Base-by-base conservation (phyloP, 176 grass and related monocot genomes). In the Aegilops longissima region DNA sequence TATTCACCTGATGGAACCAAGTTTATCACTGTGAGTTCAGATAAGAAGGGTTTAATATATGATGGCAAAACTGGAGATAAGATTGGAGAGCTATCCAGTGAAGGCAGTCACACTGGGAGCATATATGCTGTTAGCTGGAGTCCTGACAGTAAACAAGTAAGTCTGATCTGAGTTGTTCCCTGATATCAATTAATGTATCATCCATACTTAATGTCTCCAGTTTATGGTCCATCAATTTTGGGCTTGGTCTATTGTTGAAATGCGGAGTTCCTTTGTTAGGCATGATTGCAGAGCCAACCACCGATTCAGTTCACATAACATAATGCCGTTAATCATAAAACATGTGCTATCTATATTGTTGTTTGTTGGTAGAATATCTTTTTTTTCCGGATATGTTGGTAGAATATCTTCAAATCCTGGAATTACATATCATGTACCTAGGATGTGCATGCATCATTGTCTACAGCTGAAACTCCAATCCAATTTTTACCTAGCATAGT, bases 91-190 rank as follows among this genome's bases (percentile, higher is more conserved):
- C 68, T 99, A 65, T 88, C 92, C 67, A 85, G 45, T 67, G 87
- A 94, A 93, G 88, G 72, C 38, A 59, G 87, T 63, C 97, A 99
- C 83, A 99, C 88, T 14, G 97, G 97, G 64, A 96, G 94, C 83
- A 96, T 99, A 82, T 99, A 99, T 87, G 94, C 97, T 84, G 84
- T 93, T 88, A 96, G 90, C 91, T 99, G 97, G 97, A 99, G 92
- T 86, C 85, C 92, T 72, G 94, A 99, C 81, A 96, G 97, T 81
- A 96, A 96, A 94, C 92, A 99, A 80, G 97, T 99, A 91, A 86
- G 76, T 82, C 78, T 80, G 9, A 62, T 66, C 68, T 78, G 84
- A 69, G 36, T 12, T 66, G 12, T 84, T 94, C 13, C 78, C n/a
- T 64, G 51, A 85, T 91, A 35, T 84, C 73, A 61, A 14, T 81